phyloP scores from a whole-genome alignment of 495 filamentous ascomycete genomes.

The Sporormia fimetaria region DNA sequence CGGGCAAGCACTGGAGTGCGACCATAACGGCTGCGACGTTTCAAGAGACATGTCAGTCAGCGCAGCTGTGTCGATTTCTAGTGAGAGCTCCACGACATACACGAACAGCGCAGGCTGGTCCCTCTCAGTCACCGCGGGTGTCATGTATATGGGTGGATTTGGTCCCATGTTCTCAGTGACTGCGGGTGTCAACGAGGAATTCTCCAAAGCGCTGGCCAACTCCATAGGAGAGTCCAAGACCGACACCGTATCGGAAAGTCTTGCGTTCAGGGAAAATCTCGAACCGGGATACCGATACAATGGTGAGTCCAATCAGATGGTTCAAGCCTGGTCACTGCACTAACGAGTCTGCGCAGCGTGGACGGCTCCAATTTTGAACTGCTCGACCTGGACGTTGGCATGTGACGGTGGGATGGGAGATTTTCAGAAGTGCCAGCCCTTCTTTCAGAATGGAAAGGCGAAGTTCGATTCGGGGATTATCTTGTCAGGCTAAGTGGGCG shows the following conservation, averaged over 20 bases:
- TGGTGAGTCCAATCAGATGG: not conserved
- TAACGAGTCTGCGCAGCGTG: not conserved
- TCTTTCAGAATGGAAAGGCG: no score
- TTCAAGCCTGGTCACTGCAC: not conserved
- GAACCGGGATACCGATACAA: not conserved
- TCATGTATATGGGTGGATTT: not conserved
- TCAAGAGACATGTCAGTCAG: not conserved
- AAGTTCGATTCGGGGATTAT: no score
- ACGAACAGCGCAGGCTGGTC: not conserved
- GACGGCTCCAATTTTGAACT: not conserved
- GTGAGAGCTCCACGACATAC: not conserved
- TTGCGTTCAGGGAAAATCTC: not conserved
- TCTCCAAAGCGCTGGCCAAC: not conserved
- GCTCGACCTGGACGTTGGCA: not conserved
- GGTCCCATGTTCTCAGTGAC: not conserved
- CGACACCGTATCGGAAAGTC: not conserved
- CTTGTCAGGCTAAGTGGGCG: no score
- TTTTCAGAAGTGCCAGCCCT: not conserved
- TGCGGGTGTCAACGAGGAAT: not conserved
- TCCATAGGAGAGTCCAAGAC: not conserved
- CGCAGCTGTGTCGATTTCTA: not conserved
- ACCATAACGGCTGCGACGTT: not conserved
- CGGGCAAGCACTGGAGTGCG: no score
- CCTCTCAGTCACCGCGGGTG: not conserved
- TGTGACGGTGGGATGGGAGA: not conserved